Conservation (phyloP, 2,329 filamentous ascomycete species). For the Dactylellina leptospora region DNA sequence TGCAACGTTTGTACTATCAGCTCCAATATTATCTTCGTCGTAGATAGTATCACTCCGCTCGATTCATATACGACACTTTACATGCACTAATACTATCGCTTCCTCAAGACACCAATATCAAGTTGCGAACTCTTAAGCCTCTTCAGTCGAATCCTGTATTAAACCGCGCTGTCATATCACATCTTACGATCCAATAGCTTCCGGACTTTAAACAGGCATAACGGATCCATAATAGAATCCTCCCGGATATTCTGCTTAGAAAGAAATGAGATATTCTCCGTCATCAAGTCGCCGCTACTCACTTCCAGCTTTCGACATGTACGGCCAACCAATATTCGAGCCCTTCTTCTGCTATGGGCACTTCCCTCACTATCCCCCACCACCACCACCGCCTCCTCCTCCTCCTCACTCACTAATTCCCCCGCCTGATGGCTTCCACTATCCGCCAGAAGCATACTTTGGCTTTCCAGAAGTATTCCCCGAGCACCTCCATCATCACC, state of each 20-base stretch:
- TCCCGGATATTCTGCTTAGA: too few species aligned
- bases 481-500: conserved; percentile 20
- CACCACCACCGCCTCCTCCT: background rate
- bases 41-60: too few species aligned
- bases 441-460: conserved; percentile 21
- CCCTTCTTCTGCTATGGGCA: conserved; percentile 18
- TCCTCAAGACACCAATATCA: too few species aligned
- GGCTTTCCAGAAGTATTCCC: conserved; percentile 32
- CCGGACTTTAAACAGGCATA: background rate
- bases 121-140: too few species aligned
- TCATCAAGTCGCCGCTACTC: conserved; percentile 20
- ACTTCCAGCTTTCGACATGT: conserved; percentile 26
- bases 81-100: too few species aligned
- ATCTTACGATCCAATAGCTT: background rate
- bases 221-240: too few species aligned
- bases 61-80: too few species aligned
- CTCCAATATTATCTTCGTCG: too few species aligned
- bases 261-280: conserved; percentile 19
- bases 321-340: conserved; percentile 30
- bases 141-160: too few species aligned
- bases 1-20: too few species aligned
- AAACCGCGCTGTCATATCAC: too few species aligned
- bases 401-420: background rate
- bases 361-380: conserved; percentile 17
- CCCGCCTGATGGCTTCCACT: conserved; percentile 4